These are phyloP conservation scores for Colletotrichum paranaense DNA, from an alignment of 2,329 filamentous ascomycete species.

Conservation along the genomic window DNA sequence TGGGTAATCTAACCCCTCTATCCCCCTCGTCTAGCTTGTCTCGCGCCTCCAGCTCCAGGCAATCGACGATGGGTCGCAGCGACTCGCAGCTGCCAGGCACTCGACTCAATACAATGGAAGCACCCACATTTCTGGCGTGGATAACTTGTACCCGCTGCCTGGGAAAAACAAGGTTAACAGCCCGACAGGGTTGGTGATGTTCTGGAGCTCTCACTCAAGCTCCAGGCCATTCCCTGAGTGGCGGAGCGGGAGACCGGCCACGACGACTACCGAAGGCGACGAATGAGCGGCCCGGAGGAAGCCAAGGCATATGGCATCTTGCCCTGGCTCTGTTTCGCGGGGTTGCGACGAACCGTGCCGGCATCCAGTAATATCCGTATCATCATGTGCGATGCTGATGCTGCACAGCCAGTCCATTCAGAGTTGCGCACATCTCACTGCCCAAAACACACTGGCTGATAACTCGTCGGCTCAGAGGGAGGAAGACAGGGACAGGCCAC, in stretches of 20 bases:
- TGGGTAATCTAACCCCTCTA: constrained; percentile 25
- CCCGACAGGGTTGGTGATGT: neutral
- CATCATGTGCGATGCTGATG: neutral
- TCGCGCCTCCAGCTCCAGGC: constrained; percentile 8
- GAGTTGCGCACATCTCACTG: constrained; percentile 10
- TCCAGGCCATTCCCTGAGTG: constrained; percentile 9
- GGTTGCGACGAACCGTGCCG: constrained; percentile 21
- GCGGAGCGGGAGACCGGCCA: constrained; percentile 18
- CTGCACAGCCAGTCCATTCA: constrained; percentile 7
- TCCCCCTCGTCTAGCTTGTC: constrained; percentile 21
- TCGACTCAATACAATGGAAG: constrained; percentile 8
- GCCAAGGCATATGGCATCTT: constrained; percentile 26
- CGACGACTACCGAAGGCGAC: constrained; percentile 11
- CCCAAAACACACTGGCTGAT: constrained; percentile 1
- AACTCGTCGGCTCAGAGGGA: neutral
- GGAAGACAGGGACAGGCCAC: constrained; percentile 10
- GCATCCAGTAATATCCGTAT: constrained; percentile 8
- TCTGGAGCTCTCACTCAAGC: neutral
- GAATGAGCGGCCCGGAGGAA: constrained; percentile 17
- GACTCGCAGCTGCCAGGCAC: constrained; percentile 17
- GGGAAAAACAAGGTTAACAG: constrained; percentile 17
- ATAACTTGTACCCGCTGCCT: neutral
- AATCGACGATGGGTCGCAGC: constrained; percentile 31
- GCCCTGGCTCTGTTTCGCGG: constrained; percentile 26
- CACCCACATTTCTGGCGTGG: constrained; percentile 2